Base-by-base conservation (phyloP, 1,284 basidiomycete species). In the Afroboletus lepidellus region DNA sequence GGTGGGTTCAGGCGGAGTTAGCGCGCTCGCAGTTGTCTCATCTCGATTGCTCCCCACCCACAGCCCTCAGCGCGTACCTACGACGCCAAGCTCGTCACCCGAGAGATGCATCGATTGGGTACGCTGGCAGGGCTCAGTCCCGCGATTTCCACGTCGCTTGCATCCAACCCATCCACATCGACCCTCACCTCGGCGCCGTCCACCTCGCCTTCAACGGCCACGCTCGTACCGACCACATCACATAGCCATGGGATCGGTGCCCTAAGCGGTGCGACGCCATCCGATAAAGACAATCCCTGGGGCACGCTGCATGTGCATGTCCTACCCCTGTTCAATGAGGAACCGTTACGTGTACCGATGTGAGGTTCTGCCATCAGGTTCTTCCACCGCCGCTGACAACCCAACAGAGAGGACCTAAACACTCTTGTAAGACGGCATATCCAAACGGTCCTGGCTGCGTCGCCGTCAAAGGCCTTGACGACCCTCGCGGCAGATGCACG, bases 291-390 rank as follows among this genome's bases (percentile, higher is more conserved):
- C 45, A 77, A 84, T 60, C 87, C 91, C 11, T 95, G 93, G 93
- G 81, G 84, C 50, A 75, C 83, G 38, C 73, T 97, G 20, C 92
- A 94, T 64, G 84, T 95, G 23, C 84, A 92, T 65, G 84, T 97
- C 8, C 73, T 98, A 12, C 94, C 94, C 0, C 72, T 97, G 7
- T 97, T 95, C 75, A 97, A 97, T 51, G 90, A 92, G 39, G 92
- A 96, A 63, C 87, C 89, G 2, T 77, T 97, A n/a, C 81, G 86
- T 59, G 82, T 87, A 37, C 88, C 92, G 27, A 92, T 98, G 87
- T 87, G 61, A 65, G 82, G 71, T 25, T 46, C 20, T 42, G n/a
- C 34, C 34, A 29, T 16, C 9, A 25, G n/a, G 13, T 18, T 42
- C n/a, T 38, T 41, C 11, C 20, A 11, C 20, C 43, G 25, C n/a